These are phyloP conservation scores for Fusarium beomiforme DNA, from an alignment of 2,329 filamentous ascomycete genomes.

Conservation along the genomic window DNA sequence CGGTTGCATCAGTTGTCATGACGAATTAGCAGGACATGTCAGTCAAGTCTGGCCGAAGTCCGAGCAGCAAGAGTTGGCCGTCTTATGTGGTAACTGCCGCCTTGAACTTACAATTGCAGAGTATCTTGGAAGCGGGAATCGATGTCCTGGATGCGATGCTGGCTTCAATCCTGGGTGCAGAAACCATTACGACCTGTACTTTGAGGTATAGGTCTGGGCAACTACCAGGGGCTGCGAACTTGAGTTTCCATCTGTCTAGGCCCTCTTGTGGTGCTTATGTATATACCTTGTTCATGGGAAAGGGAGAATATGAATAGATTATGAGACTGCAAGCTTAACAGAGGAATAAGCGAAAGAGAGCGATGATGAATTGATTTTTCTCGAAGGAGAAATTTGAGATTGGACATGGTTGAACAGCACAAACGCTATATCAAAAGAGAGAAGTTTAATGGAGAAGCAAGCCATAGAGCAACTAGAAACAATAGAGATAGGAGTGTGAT, in stretches of 20 bases:
- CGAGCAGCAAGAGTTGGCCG: conserved; percentile 4
- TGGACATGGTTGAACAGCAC: no score
- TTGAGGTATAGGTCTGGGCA: not conserved
- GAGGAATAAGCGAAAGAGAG: no score
- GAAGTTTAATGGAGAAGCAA: no score
- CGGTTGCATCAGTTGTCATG: conserved; percentile 21
- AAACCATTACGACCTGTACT: conserved; percentile 12
- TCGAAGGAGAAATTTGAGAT: no score
- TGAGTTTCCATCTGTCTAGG: no score
- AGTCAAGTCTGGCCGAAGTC: not conserved
- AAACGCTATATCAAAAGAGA: no score
- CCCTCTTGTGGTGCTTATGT: no score
- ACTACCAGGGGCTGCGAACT: no score
- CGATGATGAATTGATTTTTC: not conserved
- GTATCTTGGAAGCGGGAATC: not conserved
- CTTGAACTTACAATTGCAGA: not conserved
- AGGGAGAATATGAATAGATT: not conserved
- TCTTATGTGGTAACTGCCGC: conserved; percentile 5
- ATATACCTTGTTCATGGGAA: no score
- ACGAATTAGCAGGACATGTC: conserved; percentile 4
- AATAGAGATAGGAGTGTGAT: no score
- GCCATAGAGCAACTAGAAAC: no score
- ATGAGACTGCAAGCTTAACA: fast-evolving
- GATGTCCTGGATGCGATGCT: conserved; percentile 1
- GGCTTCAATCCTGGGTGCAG: conserved; percentile 22